Conservation (phyloP, 2,329 filamentous ascomycete species). For the Coniochaeta ligniaria region DNA sequence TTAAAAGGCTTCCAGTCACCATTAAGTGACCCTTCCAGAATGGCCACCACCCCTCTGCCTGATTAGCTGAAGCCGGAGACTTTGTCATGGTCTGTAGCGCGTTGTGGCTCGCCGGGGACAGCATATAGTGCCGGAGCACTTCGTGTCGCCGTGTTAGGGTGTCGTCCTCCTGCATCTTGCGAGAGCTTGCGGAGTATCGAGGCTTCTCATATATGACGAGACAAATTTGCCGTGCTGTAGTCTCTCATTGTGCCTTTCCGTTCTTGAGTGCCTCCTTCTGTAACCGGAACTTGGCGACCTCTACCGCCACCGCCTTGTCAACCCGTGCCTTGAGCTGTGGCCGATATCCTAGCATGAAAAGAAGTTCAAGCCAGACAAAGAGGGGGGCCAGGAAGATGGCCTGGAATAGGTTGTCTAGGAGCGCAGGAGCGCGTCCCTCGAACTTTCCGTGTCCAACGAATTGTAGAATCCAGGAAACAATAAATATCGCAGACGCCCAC, state of each 20-base stretch:
- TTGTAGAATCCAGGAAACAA: slow-evolving; percentile 78
- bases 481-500: slow-evolving; percentile 58
- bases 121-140: background rate
- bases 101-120: background rate
- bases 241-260: slow-evolving; percentile 37
- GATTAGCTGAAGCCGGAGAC: background rate
- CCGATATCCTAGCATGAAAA: slow-evolving; percentile 87
- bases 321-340: slow-evolving; percentile 79
- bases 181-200: background rate
- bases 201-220: background rate
- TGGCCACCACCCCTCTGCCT: background rate
- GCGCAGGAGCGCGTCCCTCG: slow-evolving; percentile 78
- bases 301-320: slow-evolving; percentile 65
- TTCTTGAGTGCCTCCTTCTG: slow-evolving; percentile 43
- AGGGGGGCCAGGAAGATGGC: slow-evolving; percentile 89
- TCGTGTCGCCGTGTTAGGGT: background rate
- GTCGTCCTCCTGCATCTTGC: background rate
- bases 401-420: slow-evolving; percentile 87
- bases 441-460: slow-evolving; percentile 88
- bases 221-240: background rate
- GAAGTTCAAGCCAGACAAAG: slow-evolving; percentile 92
- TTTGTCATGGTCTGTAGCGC: background rate
- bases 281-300: slow-evolving; percentile 67
- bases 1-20: background rate
- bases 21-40: background rate